phyloP scores from a whole-genome alignment of 1,284 basidiomycete species.

The Grifola frondosa region DNA sequence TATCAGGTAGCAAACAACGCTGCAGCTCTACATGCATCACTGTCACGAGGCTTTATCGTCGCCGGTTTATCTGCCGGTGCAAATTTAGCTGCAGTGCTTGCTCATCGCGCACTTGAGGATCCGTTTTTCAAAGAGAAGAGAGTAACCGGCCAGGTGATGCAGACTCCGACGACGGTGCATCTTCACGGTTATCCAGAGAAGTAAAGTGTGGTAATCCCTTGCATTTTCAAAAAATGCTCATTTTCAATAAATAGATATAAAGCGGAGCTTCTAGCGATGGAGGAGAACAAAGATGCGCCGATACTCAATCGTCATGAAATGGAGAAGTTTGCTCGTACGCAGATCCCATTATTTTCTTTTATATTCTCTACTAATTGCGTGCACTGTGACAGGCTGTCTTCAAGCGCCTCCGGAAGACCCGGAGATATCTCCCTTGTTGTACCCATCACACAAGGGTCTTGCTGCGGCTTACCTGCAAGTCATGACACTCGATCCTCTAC shows the following conservation, averaged over 20 bases:
- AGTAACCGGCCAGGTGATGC: slow-evolving; percentile 20
- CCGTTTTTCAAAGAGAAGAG: slow-evolving; percentile 14
- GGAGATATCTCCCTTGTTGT: slow-evolving; percentile 17
- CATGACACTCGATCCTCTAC: slow-evolving; percentile 18
- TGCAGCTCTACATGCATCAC: slow-evolving; percentile 4
- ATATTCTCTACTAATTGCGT: not conserved
- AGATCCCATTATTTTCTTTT: not conserved
- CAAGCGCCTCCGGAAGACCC: slow-evolving; percentile 10
- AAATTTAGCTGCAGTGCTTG: slow-evolving; percentile 17
- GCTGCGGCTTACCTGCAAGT: slow-evolving; percentile 24
- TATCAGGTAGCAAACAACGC: slow-evolving; percentile 14
- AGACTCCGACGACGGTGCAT: slow-evolving; percentile 12
- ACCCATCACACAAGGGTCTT: slow-evolving; percentile 15
- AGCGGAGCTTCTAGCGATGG: slow-evolving; percentile 21
- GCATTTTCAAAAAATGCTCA: too few species aligned
- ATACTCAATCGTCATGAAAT: slow-evolving; percentile 1
- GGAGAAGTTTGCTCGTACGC: not conserved
- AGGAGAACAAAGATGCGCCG: slow-evolving; percentile 21
- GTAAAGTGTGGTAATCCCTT: not conserved
- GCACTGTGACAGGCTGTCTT: slow-evolving; percentile 3
- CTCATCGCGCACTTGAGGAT: slow-evolving; percentile 19
- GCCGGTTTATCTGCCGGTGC: slow-evolving; percentile 22
- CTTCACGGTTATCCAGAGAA: slow-evolving; percentile 4
- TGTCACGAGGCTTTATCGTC: slow-evolving; percentile 21
- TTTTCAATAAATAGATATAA: slow-evolving; percentile 14